Conservation (phyloP, 208 protist species). For the Leptomonas seymouri region DNA sequence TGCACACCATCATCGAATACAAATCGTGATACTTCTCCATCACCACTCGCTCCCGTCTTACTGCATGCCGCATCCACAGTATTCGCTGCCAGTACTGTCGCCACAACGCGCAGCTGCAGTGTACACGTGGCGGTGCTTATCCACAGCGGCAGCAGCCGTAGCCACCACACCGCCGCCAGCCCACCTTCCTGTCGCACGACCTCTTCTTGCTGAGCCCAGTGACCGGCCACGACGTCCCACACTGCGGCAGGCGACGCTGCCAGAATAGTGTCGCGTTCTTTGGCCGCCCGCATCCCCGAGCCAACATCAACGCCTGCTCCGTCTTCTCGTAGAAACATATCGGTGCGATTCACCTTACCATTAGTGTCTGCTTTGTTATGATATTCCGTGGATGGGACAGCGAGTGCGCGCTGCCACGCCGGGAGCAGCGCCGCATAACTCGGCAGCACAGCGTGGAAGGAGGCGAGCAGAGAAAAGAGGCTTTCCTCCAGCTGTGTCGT, state of each 20-base stretch:
- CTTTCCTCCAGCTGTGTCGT: constrained; percentile 2
- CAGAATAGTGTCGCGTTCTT: neutral
- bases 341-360: too few species aligned
- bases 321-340: too few species aligned
- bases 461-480: constrained; percentile 15
- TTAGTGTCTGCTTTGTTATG: neutral
- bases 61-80: neutral
- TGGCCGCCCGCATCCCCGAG: neutral
- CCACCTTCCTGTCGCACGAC: constrained; percentile 40
- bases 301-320: too few species aligned
- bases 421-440: constrained; percentile 29
- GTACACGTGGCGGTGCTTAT: constrained; percentile 12
- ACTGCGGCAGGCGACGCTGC: constrained; percentile 21
- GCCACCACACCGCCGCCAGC: constrained; percentile 41
- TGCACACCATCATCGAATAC: neutral
- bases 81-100: neutral
- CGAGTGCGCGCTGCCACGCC: constrained; percentile 19
- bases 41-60: neutral
- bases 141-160: constrained; percentile 32
- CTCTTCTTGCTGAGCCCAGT: constrained; percentile 34
- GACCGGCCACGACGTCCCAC: constrained; percentile 33
- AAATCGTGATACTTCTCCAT: neutral
- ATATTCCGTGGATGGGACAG: neutral
- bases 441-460: constrained; percentile 25
- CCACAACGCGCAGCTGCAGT: constrained; percentile 30